phyloP scores from a whole-genome alignment of 176 grass and related monocot species.

The Echinochloa phyllopogon region DNA sequence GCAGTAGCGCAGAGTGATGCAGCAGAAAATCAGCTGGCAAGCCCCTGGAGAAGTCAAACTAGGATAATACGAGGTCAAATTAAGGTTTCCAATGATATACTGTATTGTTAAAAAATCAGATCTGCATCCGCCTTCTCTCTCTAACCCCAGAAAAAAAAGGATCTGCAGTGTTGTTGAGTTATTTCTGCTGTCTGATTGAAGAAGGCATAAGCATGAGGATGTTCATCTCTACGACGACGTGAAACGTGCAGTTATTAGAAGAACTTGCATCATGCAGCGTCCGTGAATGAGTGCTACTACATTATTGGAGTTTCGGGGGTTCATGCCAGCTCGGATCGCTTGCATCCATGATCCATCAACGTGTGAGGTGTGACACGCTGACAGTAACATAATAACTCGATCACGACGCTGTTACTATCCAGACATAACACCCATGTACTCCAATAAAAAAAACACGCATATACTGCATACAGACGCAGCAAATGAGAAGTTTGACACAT shows the following conservation, averaged over 20 bases:
- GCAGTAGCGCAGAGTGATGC: neutral
- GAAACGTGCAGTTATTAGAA: neutral
- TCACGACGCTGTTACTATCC: slow-evolving; percentile 12
- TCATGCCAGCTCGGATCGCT: neutral
- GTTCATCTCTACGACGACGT: neutral
- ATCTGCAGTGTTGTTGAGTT: neutral
- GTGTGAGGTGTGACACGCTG: neutral
- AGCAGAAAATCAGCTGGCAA: neutral
- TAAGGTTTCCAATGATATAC: neutral
- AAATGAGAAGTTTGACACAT: neutral
- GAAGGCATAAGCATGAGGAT: neutral
- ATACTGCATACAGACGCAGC: neutral
- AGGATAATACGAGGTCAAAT: neutral
- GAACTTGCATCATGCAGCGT: neutral
- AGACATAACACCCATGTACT: too few species aligned
- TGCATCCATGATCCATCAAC: neutral
- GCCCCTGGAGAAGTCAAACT: slow-evolving; percentile 11
- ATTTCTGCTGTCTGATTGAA: neutral
- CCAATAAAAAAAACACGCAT: too few species aligned
- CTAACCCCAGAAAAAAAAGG: too few species aligned
- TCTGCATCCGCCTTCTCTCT: neutral
- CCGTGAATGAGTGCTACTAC: neutral
- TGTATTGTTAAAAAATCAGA: neutral
- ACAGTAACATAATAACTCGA: neutral
- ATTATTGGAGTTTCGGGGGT: slow-evolving; percentile 5